These are phyloP conservation scores for Teratosphaeria nubilosa DNA, from an alignment of 2,329 filamentous ascomycete species.

Conservation along the genomic window DNA sequence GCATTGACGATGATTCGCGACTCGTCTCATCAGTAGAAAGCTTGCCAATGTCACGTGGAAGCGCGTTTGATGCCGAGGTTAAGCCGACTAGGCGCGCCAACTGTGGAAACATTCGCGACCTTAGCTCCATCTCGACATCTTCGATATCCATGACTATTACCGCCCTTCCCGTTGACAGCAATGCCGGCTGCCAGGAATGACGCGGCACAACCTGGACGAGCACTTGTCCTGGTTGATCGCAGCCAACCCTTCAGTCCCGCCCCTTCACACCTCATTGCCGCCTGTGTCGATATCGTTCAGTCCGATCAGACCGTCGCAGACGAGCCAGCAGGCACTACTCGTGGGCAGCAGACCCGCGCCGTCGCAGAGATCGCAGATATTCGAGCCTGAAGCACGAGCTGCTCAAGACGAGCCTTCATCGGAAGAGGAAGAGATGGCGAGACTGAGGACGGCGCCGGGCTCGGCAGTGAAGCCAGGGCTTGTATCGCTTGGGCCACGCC, in stretches of 20 bases:
- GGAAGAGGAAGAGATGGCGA: conserved; percentile 30
- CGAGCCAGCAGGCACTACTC: neutral
- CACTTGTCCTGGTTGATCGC: conserved; percentile 40
- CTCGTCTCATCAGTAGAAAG: no score
- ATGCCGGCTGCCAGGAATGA: conserved; percentile 31
- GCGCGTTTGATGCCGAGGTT: neutral
- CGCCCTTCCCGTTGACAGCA: conserved; percentile 2
- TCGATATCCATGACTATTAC: neutral
- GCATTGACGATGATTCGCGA: no score
- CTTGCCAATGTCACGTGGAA: neutral
- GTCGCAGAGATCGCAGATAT: neutral
- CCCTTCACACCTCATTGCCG: conserved; percentile 3
- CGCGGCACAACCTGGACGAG: conserved; percentile 38
- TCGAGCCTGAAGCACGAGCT: neutral
- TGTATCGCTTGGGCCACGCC: conserved; percentile 5
- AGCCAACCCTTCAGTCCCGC: conserved; percentile 35
- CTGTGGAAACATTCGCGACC: neutral
- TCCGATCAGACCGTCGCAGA: neutral
- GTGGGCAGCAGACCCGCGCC: neutral
- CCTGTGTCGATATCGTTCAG: conserved; percentile 1
- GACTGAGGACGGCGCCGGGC: conserved; percentile 33
- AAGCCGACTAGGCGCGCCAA: neutral
- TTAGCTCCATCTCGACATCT: neutral
- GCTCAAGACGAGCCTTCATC: neutral
- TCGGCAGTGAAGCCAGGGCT: conserved; percentile 30